Conservation (phyloP, 352 stramenopile genomes). For the Albugo laibachii region DNA sequence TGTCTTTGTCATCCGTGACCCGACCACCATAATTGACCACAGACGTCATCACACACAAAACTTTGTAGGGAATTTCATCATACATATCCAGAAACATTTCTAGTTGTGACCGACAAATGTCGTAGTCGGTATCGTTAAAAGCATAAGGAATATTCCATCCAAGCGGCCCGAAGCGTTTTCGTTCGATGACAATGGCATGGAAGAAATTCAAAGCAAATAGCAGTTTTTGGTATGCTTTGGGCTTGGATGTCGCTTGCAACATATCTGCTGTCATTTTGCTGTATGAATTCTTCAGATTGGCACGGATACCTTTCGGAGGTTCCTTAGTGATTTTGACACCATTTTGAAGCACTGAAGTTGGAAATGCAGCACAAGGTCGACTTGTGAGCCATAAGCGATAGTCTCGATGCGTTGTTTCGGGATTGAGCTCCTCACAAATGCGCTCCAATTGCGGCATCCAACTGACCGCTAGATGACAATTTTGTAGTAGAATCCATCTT, state of each 20-base stretch:
- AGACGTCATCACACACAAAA: conserved; percentile 85
- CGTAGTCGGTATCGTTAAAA: conserved; percentile 93
- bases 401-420: conserved; percentile 72
- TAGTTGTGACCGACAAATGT: conserved; percentile 71
- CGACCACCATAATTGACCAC: conserved; percentile 89
- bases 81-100: conserved; percentile 81
- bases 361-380: conserved; percentile 18
- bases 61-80: conserved; percentile 65
- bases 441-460: conserved; percentile 91
- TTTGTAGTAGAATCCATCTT: conserved; percentile 90
- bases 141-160: conserved; percentile 96
- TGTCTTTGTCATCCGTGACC: conserved; percentile 89
- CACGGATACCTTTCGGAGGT: conserved; percentile 82
- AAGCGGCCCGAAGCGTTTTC: conserved; percentile 86
- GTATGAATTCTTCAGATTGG: conserved; percentile 88
- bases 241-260: conserved; percentile 72
- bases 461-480: conserved; percentile 87
- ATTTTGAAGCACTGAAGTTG: conserved; percentile 86
- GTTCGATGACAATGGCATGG: conserved; percentile 85
- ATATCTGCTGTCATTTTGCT: conserved; percentile 84
- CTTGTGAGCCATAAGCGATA: conserved; percentile 91
- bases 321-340: conserved; percentile 96
- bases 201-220: conserved; percentile 86
- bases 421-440: conserved; percentile 83
- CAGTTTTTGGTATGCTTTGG: conserved; percentile 83